Base-by-base conservation (phyloP, 2,329 filamentous ascomycete species). In the Decorospora gaudefroyi region DNA sequence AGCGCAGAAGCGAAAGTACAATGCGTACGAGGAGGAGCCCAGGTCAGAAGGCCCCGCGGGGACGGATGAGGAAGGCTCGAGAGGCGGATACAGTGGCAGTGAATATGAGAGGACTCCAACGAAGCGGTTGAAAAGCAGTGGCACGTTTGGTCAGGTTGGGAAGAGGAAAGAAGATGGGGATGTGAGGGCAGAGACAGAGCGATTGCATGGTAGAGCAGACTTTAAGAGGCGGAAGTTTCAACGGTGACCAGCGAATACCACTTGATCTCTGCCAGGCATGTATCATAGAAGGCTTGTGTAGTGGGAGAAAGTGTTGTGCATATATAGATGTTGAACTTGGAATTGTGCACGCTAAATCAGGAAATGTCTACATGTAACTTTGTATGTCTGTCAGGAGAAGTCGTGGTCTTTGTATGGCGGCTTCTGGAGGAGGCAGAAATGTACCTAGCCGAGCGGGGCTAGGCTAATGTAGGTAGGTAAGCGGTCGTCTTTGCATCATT, bases 1-100 rank as follows among this genome's bases (percentile, higher is more conserved):
- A 10, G 54, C 64, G n/a, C 62, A 66, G 34, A 68, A 68, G 44
- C 61, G 65, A 27, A 68, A 68, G 47, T 62, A 55, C 35, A 49
- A 63, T 33, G 55, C 52, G 3, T 57, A 62, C 15, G 64, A 61
- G 21, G 55, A 58, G n/a, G 55, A 55, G 8, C 45, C 51, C 3
- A 50, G 28, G 11, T 50, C 55, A 43, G 61, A 50, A 8, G 56
- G 46, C 16, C 45, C 51, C 3, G 49, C 34, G 12, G 57, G 57
- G 2, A 42, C 39, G 7, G 61, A 59, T 9, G 46, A 51, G 12
- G 51, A 55, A 11, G 30, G 35, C 12, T 44, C 35, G 30, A 44
- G 27, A 22, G 44, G 44, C 27, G 42, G 42, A 40, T 39, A 33
- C 7, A 38, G 43, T 34, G 42, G 38, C 3, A 44, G 48, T 13